Conservation (phyloP, 495 filamentous ascomycete species). For the Daldinia bambusicola region DNA sequence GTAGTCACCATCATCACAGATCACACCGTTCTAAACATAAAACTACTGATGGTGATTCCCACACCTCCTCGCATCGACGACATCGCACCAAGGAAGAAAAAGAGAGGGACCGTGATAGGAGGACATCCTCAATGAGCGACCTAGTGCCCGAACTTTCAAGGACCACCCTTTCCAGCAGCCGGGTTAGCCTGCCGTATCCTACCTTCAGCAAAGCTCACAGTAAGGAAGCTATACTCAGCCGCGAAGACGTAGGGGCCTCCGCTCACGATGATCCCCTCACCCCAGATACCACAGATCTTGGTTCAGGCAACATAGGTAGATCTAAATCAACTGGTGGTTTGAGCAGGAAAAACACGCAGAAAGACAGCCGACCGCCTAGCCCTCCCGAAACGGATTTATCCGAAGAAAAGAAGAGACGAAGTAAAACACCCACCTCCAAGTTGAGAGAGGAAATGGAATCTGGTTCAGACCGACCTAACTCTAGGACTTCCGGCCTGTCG, state of each 20-base stretch:
- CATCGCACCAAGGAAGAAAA: slow-evolving; percentile 55
- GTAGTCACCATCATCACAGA: slow-evolving; percentile 43
- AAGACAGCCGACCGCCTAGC: slow-evolving; percentile 61
- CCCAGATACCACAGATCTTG: slow-evolving; percentile 81
- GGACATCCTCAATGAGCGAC: slow-evolving; percentile 55
- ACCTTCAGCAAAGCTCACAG: slow-evolving; percentile 89
- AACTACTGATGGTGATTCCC: slow-evolving; percentile 53
- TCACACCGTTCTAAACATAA: slow-evolving; percentile 53
- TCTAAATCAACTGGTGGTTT: slow-evolving; percentile 54
- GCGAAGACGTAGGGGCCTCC: slow-evolving; percentile 61
- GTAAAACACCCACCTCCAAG: slow-evolving; percentile 49
- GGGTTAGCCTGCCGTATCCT: slow-evolving; percentile 80
- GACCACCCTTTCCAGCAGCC: slow-evolving; percentile 49
- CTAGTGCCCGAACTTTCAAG: slow-evolving; percentile 62
- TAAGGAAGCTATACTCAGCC: slow-evolving; percentile 77
- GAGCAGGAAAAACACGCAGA: slow-evolving; percentile 47
- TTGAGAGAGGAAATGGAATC: slow-evolving; percentile 47
- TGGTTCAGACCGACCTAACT: slow-evolving; percentile 49
- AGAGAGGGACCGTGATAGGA: slow-evolving; percentile 51
- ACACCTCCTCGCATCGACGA: slow-evolving; percentile 53
- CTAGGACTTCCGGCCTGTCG: slow-evolving; percentile 55
- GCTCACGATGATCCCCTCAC: slow-evolving; percentile 69
- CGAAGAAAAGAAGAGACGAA: slow-evolving; percentile 53
- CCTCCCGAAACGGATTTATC: slow-evolving; percentile 67
- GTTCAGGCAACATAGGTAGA: slow-evolving; percentile 59